A percentile compares a stretch with the other conserved stretches of the same genome.
Conservation (phyloP, 208 protist genomes). For the Lotmaria passim region DNA sequence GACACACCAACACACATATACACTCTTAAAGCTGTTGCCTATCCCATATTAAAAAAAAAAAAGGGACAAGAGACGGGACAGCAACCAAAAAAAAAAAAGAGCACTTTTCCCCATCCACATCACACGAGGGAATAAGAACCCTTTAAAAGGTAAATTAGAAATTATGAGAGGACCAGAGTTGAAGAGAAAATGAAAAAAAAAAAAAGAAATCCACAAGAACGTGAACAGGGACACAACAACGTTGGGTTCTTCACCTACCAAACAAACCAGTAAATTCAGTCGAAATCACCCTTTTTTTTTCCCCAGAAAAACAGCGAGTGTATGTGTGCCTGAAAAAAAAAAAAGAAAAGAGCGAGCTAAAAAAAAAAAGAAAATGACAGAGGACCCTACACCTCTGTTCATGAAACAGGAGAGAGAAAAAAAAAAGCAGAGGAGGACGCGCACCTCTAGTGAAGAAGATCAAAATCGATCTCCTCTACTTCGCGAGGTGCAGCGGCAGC, state of each 20-base stretch:
- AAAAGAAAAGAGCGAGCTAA: too few relatives aligned
- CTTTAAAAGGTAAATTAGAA: too few relatives aligned
- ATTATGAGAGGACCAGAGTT: not conserved
- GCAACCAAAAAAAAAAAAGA: not conserved
- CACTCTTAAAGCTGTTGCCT: not conserved
- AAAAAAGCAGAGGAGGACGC: too few relatives aligned
- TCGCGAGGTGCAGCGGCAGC: not conserved
- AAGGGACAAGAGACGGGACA: not conserved
- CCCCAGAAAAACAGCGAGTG: not conserved
- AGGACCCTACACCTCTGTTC: too few relatives aligned
- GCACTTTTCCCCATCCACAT: too few relatives aligned
- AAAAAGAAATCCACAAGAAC: not conserved
- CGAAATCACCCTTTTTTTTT: slow-evolving; percentile 7
- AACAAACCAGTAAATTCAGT: not conserved
- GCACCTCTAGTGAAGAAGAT: not conserved
- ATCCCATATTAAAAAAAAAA: not conserved
- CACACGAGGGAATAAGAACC: too few relatives aligned
- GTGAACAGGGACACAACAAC: not conserved
- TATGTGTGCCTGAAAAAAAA: too few relatives aligned
- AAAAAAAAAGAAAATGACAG: too few relatives aligned
- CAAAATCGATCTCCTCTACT: slow-evolving; percentile 16
- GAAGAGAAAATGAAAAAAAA: slow-evolving; percentile 1
- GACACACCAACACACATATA: too few relatives aligned
- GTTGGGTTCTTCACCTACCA: too few relatives aligned
- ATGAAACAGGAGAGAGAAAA: too few relatives aligned